phyloP scores from a whole-genome alignment of 805 yeast genomes.

The Nakazawaea molendinolei region DNA sequence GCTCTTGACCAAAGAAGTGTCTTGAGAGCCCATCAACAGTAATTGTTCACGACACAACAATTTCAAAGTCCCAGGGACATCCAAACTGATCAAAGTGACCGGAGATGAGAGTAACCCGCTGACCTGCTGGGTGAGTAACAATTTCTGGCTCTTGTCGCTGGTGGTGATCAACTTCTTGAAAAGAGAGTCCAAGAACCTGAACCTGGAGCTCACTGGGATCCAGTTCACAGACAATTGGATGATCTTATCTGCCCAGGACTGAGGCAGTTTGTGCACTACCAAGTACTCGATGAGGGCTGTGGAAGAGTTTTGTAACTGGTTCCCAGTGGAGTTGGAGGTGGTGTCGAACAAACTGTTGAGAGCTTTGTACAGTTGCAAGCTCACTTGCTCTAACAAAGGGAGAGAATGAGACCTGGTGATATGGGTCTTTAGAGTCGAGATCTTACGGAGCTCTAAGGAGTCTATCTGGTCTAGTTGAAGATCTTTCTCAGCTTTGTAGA shows the following conservation, averaged over 20 bases:
- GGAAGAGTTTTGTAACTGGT: conserved; percentile 53
- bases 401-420: conserved; percentile 19
- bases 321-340: conserved; percentile 34
- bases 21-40: conserved; percentile 33
- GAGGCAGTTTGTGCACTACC: conserved; percentile 18
- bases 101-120: conserved; percentile 61
- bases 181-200: conserved; percentile 23
- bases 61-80: conserved; percentile 54
- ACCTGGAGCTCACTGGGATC: conserved; percentile 76
- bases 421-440: conserved; percentile 21
- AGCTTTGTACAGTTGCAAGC: conserved; percentile 24
- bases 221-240: conserved; percentile 64
- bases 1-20: conserved; percentile 26
- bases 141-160: conserved; percentile 31
- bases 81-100: conserved; percentile 80
- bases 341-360: conserved; percentile 61
- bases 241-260: conserved; percentile 50
- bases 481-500: conserved; percentile 18
- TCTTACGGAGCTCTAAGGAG: conserved; percentile 8
- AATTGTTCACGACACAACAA: conserved; percentile 46
- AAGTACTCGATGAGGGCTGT: conserved; percentile 42
- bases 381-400: conserved; percentile 8
- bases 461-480: conserved; percentile 7
- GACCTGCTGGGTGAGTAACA: conserved; percentile 16
- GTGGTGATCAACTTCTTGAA: conserved; percentile 14